Evolutionary conservation across 371 early-diverging fungal species (phyloP), one percentile per base, ranked within the genome.

Genomic region (Cokeromyces recurvatus): DNA sequence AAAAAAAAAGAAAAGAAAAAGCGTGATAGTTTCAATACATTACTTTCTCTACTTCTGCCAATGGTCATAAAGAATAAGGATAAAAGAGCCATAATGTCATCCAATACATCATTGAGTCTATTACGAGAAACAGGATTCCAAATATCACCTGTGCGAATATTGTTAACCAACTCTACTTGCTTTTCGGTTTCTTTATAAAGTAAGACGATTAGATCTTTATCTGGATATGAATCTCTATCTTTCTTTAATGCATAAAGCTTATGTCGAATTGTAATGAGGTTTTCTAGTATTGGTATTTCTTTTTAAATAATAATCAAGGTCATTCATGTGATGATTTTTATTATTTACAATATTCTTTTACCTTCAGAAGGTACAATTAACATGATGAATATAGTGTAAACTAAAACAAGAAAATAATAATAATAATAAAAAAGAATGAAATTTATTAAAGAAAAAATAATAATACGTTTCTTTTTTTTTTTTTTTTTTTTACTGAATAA

Each of bases 41-140:
- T 64, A 71, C 81, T 77, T 62, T 89, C 87, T 43, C 79, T 74
- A 58, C 81, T 86, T 51, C 86, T 86, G 15, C 89, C 89, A 29
- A 87, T 54, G 16, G 85, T 86, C 80, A 89, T 78, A 52, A 83
- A 89, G 54, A 87, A 89, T 41, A 89, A 62, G 9, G 87, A 86
- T 19, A 89, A 70, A 34, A 89, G 66, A 32, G 86, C 84, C 78
- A 84, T 87, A 48, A 85, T 83, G 37, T 87, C 88, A 47, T 89
- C 88, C n/a, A 89, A 58, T 16, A 87, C 83, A 47, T 78, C 79
- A 49, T 89, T 85, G 12, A 86, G 68, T 39, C 85, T 68, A 60
- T 86, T 89, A 37, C 76, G 77, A 6, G 40, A 45, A 34, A 51
- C 40, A 11, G 64, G 19, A 25, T 59, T 62, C 73, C 67, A 66